Conservation (phyloP, 805 yeast genomes). For the Cyberlindnera saturnus region DNA sequence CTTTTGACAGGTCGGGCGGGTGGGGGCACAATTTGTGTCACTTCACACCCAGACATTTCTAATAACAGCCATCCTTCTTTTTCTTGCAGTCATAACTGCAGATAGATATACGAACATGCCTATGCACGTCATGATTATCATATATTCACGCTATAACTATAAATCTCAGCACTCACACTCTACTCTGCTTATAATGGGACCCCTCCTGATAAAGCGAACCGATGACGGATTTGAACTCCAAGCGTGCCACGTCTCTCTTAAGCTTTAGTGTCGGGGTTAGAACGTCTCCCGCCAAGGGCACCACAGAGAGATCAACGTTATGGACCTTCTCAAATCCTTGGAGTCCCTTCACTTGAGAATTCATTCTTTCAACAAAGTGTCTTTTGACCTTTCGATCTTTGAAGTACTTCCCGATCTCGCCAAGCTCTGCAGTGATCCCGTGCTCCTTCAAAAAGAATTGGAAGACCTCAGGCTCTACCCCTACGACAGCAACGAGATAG, state of each 20-base stretch:
- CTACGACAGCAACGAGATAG: constrained; percentile 48
- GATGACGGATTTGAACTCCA: too few species aligned
- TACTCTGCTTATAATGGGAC: too few species aligned
- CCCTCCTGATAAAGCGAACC: too few species aligned
- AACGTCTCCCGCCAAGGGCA: constrained; percentile 56
- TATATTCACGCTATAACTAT: too few species aligned
- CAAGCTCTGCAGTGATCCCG: constrained; percentile 1
- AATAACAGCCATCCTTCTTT: too few species aligned
- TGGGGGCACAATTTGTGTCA: too few species aligned
- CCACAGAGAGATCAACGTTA: constrained; percentile 45
- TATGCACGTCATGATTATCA: too few species aligned
- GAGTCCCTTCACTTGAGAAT: constrained; percentile 29
- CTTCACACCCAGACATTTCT: too few species aligned
- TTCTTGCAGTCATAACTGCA: too few species aligned
- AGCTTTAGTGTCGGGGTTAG: constrained; percentile 64
- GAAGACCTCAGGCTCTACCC: constrained; percentile 39
- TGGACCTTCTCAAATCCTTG: constrained; percentile 62
- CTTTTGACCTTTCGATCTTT: constrained; percentile 2
- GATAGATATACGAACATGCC: too few species aligned
- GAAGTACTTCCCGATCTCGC: constrained; percentile 4
- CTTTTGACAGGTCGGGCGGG: too few species aligned
- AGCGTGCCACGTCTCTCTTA: constrained; percentile 38
- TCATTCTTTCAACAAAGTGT: constrained; percentile 7
- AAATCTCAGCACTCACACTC: too few species aligned
- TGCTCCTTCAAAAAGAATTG: not conserved